Evolutionary conservation across 805 yeast species (phyloP).

Genomic region (Wilhelminamyces savonicus): DNA sequence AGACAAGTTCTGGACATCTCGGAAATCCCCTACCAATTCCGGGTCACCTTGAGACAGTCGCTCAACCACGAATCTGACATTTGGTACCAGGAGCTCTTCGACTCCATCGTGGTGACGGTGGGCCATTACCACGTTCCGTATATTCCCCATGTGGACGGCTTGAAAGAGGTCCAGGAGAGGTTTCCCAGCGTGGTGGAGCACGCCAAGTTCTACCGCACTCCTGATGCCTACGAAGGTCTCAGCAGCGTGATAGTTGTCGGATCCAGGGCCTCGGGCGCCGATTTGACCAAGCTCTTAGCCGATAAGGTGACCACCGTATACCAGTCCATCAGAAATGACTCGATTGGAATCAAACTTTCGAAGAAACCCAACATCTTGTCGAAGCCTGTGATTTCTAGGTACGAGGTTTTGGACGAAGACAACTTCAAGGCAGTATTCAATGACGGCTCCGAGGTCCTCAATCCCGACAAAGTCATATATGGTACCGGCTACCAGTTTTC

Average conservation of each 20-base stretch:
- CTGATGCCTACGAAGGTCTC: constrained; percentile 19
- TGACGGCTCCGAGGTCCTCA: constrained; percentile 10
- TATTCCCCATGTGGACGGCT: constrained; percentile 39
- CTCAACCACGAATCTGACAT: constrained; percentile 15
- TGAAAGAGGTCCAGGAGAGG: constrained; percentile 23
- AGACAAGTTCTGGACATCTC: not conserved
- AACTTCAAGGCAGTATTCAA: constrained; percentile 11
- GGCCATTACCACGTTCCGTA: constrained; percentile 46
- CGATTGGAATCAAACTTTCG: constrained; percentile 2
- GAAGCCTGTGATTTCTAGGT: constrained; percentile 20
- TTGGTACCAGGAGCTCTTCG: constrained; percentile 35
- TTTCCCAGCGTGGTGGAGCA: constrained; percentile 32
- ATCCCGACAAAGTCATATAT: constrained; percentile 14
- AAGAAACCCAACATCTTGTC: constrained; percentile 9
- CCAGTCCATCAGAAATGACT: constrained; percentile 21
- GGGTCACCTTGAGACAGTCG: constrained; percentile 22
- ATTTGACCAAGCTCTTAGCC: constrained; percentile 21
- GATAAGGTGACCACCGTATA: constrained; percentile 15
- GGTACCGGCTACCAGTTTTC: constrained; percentile 20
- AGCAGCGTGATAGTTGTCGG: constrained; percentile 18
- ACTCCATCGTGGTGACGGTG: constrained; percentile 37
- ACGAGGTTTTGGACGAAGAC: constrained; percentile 11
- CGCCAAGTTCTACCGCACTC: constrained; percentile 37
- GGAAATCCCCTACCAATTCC: constrained; percentile 14
- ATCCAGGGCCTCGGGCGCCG: constrained; percentile 22